These are phyloP conservation scores for Ophiosphaerella herpotricha DNA, from an alignment of 2,329 filamentous ascomycete species.

Conservation along the genomic window DNA sequence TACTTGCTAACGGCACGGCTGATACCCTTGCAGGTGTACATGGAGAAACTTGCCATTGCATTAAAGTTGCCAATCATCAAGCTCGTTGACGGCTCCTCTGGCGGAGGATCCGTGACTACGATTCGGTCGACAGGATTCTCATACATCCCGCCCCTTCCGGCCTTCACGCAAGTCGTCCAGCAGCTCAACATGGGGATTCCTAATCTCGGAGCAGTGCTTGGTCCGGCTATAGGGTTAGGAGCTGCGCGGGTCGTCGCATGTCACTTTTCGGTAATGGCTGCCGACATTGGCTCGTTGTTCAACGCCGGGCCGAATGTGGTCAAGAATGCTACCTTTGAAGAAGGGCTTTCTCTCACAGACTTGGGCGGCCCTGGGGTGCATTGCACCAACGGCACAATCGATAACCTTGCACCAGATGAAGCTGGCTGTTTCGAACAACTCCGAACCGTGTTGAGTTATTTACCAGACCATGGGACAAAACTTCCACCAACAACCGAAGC, in stretches of 20 bases:
- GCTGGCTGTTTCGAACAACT: conserved; percentile 66
- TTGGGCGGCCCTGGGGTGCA: conserved; percentile 66
- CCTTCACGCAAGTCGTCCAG: conserved; percentile 58
- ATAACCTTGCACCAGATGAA: conserved; percentile 66
- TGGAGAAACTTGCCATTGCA: conserved; percentile 64
- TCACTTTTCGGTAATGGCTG: conserved; percentile 70
- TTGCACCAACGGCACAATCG: conserved; percentile 68
- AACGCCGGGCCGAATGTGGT: conserved; percentile 69
- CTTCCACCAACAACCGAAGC: conserved; percentile 56
- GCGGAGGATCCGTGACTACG: conserved; percentile 65
- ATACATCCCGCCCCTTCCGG: conserved; percentile 63
- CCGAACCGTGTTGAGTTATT: conserved; percentile 59
- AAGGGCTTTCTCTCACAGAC: conserved; percentile 62
- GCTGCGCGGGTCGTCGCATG: conserved; percentile 65
- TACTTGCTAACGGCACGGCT: conserved; percentile 8
- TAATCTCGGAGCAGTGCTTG: conserved; percentile 66
- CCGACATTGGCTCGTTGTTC: conserved; percentile 64
- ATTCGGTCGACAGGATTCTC: conserved; percentile 61
- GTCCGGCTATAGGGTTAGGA: conserved; percentile 67
- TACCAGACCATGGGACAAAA: conserved; percentile 62
- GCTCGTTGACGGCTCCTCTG: conserved; percentile 66
- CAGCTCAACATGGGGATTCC: conserved; percentile 68
- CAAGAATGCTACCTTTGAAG: conserved; percentile 66
- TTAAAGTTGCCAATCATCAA: conserved; percentile 65
- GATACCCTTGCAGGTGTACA: conserved; percentile 52